Evolutionary conservation across 352 stramenopile species (phyloP), one percentile per base, ranked within the genome.

Genomic region (Phytophthora citricola): DNA sequence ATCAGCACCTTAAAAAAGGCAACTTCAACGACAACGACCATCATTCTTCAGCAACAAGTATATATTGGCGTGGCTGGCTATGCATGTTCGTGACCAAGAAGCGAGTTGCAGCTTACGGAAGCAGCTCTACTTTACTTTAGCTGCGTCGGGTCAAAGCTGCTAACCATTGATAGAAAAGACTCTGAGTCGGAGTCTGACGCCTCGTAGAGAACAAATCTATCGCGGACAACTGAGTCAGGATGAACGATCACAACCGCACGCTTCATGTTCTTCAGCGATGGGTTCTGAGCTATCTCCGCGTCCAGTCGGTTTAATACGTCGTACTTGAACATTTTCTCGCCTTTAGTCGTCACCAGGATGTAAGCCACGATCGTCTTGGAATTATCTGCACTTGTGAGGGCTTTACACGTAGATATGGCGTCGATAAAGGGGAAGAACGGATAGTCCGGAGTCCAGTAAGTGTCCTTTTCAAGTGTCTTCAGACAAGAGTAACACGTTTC

Each of bases 201-300:
- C 59, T 55, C 27, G 20, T 29, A 39, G 29, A 60, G 44, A 14
- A 15, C 43, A 66, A 66, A 66, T 49, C 9, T 41, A 39, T 66
- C 32, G 29, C 58, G 59, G 39, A 66, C 43, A 47, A 2, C 2
- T 24, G 48, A 31, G 48, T 66, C 49, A 32, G 58, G 58, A 44
- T 40, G 14, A 36, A 66, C 58, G 20, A 59, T 40, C 48, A 66
- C 47, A 20, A 20, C 0, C 17, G 17, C 51, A 15, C 61, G 60
- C 29, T 58, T 63, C 45, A 69, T 48, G 7, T 48, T 38, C 52
- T 46, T 48, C 46, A 69, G 46, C 45, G 8, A 49, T 45, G 12
- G 17, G 17, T 17, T 17, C 17, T 17, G 17, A 17, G 17, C 17
- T 17, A 17, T 17, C 17, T 17, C 17, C 17, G 17, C 17, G 17